phyloP scores from a whole-genome alignment of 2,329 filamentous ascomycete species.

The Phyllosticta citrichinensis region DNA sequence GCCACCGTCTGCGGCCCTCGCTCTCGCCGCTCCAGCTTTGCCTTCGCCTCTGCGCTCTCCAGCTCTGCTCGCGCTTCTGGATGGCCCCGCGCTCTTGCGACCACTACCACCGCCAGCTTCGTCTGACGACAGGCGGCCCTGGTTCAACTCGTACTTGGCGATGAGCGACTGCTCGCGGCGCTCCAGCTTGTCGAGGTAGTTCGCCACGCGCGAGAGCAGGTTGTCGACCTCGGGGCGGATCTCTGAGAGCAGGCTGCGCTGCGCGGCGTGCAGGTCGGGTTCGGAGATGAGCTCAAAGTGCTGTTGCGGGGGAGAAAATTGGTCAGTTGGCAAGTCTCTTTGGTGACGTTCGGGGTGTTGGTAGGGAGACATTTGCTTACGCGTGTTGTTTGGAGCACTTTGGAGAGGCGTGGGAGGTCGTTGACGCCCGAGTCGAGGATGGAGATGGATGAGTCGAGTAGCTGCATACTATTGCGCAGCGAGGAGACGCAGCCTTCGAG shows the following conservation, averaged over 20 bases:
- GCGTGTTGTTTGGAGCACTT: conserved; percentile 53
- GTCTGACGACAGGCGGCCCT: conserved; percentile 51
- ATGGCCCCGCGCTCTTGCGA: conserved; percentile 10
- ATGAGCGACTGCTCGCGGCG: conserved; percentile 76
- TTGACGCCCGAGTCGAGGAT: conserved; percentile 53
- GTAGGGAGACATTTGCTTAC: conserved; percentile 29
- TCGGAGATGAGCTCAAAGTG: conserved; percentile 92
- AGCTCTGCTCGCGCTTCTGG: conserved; percentile 2
- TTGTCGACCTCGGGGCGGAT: conserved; percentile 78
- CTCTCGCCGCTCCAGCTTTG: conserved; percentile 12
- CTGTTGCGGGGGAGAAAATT: conserved; percentile 31
- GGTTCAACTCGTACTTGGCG: conserved; percentile 72
- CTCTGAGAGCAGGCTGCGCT: conserved; percentile 75
- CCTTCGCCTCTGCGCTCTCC: background rate
- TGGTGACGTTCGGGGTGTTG: background rate
- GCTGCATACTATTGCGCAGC: conserved; percentile 49
- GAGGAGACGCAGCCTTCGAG: conserved; percentile 51
- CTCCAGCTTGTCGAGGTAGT: conserved; percentile 71
- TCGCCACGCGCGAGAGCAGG: conserved; percentile 71
- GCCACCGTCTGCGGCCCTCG: conserved; percentile 18
- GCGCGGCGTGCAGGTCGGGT: conserved; percentile 68
- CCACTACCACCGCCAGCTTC: conserved; percentile 19
- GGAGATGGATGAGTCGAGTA: conserved; percentile 53
- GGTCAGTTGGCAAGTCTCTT: background rate
- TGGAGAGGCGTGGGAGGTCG: conserved; percentile 53